Evolutionary conservation across 768 basidiomycete genomes (phyloP).

Genomic region (Mycena alexandri): DNA sequence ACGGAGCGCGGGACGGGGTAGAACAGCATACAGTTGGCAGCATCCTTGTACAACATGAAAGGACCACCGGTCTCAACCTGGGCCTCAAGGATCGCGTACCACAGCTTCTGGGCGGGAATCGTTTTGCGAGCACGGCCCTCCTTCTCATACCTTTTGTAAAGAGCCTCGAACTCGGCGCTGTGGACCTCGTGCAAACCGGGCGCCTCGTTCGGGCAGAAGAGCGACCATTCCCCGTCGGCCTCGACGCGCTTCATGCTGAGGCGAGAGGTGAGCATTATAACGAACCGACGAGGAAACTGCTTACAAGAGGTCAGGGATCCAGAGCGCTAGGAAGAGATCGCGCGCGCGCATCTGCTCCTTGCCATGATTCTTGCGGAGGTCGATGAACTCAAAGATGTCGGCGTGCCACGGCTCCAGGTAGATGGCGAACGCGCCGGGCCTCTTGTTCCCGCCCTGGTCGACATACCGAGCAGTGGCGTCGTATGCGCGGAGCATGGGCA

Average conservation of each 20-base stretch:
- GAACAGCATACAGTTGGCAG: slow-evolving; percentile 80
- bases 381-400: slow-evolving; percentile 97
- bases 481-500: slow-evolving; percentile 98
- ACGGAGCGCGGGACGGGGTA: not conserved
- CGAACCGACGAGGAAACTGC: slow-evolving; percentile 40
- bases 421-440: slow-evolving; percentile 97
- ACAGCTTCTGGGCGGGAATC: slow-evolving; percentile 95
- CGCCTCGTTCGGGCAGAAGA: slow-evolving; percentile 98
- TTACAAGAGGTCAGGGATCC: slow-evolving; percentile 97
- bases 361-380: slow-evolving; percentile 98
- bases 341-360: slow-evolving; percentile 98
- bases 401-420: slow-evolving; percentile 99
- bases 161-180: slow-evolving; percentile 88
- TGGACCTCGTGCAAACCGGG: slow-evolving; percentile 90
- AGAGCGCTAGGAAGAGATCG: slow-evolving; percentile 97
- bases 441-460: slow-evolving; percentile 99
- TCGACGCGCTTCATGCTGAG: slow-evolving; percentile 97
- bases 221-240: slow-evolving; percentile 88
- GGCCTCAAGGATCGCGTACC: slow-evolving; percentile 96
- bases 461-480: slow-evolving; percentile 99
- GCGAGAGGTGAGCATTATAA: not conserved
- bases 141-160: slow-evolving; percentile 89
- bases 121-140: slow-evolving; percentile 89
- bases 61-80: slow-evolving; percentile 99
- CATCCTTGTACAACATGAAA: slow-evolving; percentile 99